A percentile compares a stretch with the other conserved stretches of the same genome.
Evolutionary conservation across 108 stramenopile species (phyloP).

Genomic region (Cyclotella sp.): DNA sequence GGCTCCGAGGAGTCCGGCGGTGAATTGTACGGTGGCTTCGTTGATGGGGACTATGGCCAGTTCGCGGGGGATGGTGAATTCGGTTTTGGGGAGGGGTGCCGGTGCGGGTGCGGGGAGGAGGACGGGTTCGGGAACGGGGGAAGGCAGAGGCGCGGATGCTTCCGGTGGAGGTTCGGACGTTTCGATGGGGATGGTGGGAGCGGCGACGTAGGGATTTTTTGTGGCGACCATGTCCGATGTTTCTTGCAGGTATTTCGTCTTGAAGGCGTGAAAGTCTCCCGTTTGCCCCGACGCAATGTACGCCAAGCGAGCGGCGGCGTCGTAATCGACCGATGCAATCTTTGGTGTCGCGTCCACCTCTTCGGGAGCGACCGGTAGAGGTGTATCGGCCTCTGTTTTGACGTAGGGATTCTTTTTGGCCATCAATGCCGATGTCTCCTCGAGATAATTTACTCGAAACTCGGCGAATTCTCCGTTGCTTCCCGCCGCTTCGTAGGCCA

Average conservation of each 20-base stretch:
- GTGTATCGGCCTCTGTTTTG: background rate
- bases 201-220: background rate
- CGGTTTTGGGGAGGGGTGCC: constrained; percentile 27
- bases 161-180: background rate
- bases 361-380: too few species aligned
- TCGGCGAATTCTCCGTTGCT: constrained; percentile 32
- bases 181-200: too few species aligned
- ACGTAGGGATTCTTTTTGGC: constrained; percentile 29
- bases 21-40: constrained; percentile 47
- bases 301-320: constrained; percentile 43
- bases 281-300: constrained; percentile 31
- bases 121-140: background rate
- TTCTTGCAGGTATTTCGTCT: constrained; percentile 9
- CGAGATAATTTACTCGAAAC: constrained; percentile 43
- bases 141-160: background rate
- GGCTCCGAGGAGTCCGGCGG: constrained; percentile 39
- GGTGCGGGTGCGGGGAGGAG: constrained; percentile 1
- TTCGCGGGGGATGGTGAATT: constrained; percentile 37
- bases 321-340: constrained; percentile 17
- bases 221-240: constrained; percentile 4
- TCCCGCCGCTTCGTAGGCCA: constrained; percentile 47
- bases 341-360: too few species aligned
- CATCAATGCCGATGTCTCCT: constrained; percentile 33
- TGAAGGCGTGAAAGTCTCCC: constrained; percentile 39
- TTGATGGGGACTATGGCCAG: constrained; percentile 51